A percentile compares a stretch with the other conserved stretches of the same genome.
phyloP scores from a whole-genome alignment of 2,329 filamentous ascomycete species.

The Sclerotinia sclerotiorum region DNA sequence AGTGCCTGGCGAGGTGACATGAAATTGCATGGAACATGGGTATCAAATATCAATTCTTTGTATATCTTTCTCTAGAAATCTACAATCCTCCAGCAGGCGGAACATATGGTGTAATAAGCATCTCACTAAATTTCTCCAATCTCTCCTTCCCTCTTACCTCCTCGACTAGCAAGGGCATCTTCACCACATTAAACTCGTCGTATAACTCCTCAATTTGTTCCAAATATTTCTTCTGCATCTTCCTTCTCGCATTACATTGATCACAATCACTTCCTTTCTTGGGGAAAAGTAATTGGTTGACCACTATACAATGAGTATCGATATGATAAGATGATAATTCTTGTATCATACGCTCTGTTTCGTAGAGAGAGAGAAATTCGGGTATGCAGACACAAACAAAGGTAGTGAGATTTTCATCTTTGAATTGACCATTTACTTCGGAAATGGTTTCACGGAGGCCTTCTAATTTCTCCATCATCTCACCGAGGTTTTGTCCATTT shows the following conservation, averaged over 20 bases:
- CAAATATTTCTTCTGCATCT: conserved; percentile 99
- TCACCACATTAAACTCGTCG: conserved; percentile 98
- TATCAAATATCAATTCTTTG: conserved; percentile 21
- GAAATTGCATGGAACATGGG: conserved; percentile 3
- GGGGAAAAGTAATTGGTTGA: conserved; percentile 96
- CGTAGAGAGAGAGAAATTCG: conserved; percentile 94
- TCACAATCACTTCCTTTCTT: conserved; percentile 82
- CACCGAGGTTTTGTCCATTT: conserved; percentile 88
- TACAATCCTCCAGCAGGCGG: conserved; percentile 53
- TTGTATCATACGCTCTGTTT: conserved; percentile 99
- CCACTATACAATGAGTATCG: conserved; percentile 95
- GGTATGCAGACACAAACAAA: conserved; percentile 99
- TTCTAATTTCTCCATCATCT: conserved; percentile 94
- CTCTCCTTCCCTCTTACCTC: conserved; percentile 95
- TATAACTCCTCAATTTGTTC: conserved; percentile 99
- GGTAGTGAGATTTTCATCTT: conserved; percentile 90
- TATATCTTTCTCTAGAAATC: conserved; percentile 12
- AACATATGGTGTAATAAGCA: conserved; percentile 75
- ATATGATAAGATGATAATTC: conserved; percentile 91
- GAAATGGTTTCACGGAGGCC: conserved; percentile 86
- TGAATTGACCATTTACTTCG: conserved; percentile 98
- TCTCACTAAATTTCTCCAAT: conserved; percentile 84
- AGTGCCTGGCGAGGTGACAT: background rate
- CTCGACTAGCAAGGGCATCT: conserved; percentile 94
- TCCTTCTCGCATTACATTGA: conserved; percentile 89